These are phyloP conservation scores for Cystoderma amianthinum DNA, from an alignment of 768 basidiomycete species.

Conservation along the genomic window DNA sequence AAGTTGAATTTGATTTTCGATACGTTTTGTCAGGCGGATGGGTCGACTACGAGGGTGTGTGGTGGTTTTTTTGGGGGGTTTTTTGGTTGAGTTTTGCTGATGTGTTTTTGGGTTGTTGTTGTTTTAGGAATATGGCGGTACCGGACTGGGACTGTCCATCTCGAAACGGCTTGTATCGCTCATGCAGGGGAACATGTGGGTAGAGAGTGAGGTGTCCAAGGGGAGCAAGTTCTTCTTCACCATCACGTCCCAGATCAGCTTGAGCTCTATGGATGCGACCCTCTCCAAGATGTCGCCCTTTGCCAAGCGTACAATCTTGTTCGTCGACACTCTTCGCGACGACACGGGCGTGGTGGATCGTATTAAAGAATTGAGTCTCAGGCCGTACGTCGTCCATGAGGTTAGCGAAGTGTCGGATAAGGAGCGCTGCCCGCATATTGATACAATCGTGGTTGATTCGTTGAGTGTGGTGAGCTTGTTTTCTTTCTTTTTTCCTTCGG, in stretches of 20 bases:
- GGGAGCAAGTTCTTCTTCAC: constrained; percentile 98
- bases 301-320: constrained; percentile 81
- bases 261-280: constrained; percentile 65
- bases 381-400: constrained; percentile 68
- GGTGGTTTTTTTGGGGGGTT: constrained; percentile 1
- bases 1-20: constrained; percentile 98
- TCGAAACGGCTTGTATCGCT: constrained; percentile 95
- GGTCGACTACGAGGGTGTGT: constrained; percentile 88
- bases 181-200: constrained; percentile 99
- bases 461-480: constrained; percentile 64
- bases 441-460: constrained; percentile 94
- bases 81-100: constrained; percentile 2
- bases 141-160: constrained; percentile 93
- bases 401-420: constrained; percentile 80
- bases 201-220: constrained; percentile 88
- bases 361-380: constrained; percentile 74
- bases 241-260: constrained; percentile 79
- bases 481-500: constrained; percentile 5
- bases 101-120: constrained; percentile 5
- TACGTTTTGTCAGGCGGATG: constrained; percentile 98
- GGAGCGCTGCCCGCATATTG: constrained; percentile 80
- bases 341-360: constrained; percentile 67
- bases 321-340: constrained; percentile 82
- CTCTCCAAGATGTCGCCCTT: constrained; percentile 82
- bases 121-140: constrained; percentile 89